Conservation (phyloP, 2,329 filamentous ascomycete species). For the Colletotrichum sp. region DNA sequence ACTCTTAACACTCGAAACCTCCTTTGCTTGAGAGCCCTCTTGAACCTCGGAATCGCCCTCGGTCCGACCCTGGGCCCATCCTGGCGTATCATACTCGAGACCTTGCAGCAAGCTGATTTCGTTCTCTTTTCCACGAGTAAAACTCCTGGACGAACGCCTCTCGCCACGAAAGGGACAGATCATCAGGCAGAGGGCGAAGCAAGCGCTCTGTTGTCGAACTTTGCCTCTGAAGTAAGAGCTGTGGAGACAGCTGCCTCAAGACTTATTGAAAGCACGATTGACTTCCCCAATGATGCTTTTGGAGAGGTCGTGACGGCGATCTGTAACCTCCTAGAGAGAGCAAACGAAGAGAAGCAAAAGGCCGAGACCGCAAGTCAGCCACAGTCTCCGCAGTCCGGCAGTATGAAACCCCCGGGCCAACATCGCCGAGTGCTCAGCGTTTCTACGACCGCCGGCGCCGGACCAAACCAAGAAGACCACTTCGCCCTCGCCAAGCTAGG, state of each 20-base stretch:
- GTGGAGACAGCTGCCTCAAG: conserved; percentile 87
- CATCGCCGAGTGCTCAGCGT: conserved; percentile 54
- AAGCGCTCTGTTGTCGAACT: conserved; percentile 63
- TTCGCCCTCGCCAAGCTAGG: conserved; percentile 77
- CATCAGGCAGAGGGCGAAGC: conserved; percentile 56
- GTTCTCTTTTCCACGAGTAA: conserved; percentile 73
- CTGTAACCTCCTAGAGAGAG: conserved; percentile 68
- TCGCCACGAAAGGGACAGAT: conserved; percentile 51
- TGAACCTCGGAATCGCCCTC: conserved; percentile 95
- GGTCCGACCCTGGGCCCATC: conserved; percentile 84
- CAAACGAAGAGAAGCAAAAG: conserved; percentile 26
- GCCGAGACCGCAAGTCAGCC: conserved; percentile 36
- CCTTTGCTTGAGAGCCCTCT: conserved; percentile 83
- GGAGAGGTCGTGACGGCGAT: conserved; percentile 77
- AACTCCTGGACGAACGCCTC: conserved; percentile 54
- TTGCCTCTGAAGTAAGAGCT: conserved; percentile 81
- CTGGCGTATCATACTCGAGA: conserved; percentile 92
- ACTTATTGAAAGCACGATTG: conserved; percentile 88
- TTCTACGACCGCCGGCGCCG: conserved; percentile 47
- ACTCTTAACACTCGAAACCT: conserved; percentile 87
- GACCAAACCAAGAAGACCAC: conserved; percentile 65
- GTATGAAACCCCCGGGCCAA: conserved; percentile 39
- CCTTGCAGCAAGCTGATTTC: conserved; percentile 90
- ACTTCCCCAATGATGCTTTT: conserved; percentile 87
- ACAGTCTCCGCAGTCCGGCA: conserved; percentile 36